These are phyloP conservation scores for Ophiorrhiza pumila DNA, from an alignment of 257 asterid species.

Conservation along the genomic window DNA sequence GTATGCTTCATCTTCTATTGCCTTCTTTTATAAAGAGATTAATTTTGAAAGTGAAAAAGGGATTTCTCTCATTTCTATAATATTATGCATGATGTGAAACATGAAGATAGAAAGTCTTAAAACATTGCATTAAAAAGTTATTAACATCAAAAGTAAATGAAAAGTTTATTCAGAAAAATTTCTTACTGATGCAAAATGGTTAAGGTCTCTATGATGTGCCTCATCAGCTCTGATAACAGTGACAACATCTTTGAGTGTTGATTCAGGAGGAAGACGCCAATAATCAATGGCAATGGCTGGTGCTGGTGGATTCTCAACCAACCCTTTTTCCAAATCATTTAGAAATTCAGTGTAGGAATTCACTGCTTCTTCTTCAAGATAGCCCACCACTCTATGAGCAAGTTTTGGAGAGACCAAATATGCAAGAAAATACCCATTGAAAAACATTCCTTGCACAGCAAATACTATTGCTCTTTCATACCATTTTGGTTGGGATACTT, in stretches of 20 bases:
- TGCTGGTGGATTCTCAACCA: conserved; percentile 48
- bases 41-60: too few relatives aligned
- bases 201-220: conserved; percentile 75
- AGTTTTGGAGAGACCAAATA: conserved; percentile 54
- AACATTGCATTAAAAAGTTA: too few relatives aligned
- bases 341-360: conserved; percentile 67
- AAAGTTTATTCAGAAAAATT: too few relatives aligned
- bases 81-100: too few relatives aligned
- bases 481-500: conserved; percentile 53
- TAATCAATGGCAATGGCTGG: conserved; percentile 71
- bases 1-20: too few relatives aligned
- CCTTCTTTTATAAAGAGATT: too few relatives aligned
- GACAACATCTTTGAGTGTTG: conserved; percentile 58
- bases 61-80: too few relatives aligned
- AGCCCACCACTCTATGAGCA: conserved; percentile 55
- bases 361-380: conserved; percentile 66
- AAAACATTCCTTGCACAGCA: conserved; percentile 55
- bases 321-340: conserved; percentile 49
- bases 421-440: conserved; percentile 55
- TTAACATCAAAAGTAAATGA: too few relatives aligned
- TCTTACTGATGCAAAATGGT: conserved; percentile 63
- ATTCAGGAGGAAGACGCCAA: conserved; percentile 46
- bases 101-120: too few relatives aligned
- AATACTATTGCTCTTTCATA: conserved; percentile 54
- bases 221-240: conserved; percentile 66